Evolutionary conservation across 2,329 filamentous ascomycete species (phyloP), one percentile per base, ranked within the genome.

Genomic region (Dactylellina drechsleri): DNA sequence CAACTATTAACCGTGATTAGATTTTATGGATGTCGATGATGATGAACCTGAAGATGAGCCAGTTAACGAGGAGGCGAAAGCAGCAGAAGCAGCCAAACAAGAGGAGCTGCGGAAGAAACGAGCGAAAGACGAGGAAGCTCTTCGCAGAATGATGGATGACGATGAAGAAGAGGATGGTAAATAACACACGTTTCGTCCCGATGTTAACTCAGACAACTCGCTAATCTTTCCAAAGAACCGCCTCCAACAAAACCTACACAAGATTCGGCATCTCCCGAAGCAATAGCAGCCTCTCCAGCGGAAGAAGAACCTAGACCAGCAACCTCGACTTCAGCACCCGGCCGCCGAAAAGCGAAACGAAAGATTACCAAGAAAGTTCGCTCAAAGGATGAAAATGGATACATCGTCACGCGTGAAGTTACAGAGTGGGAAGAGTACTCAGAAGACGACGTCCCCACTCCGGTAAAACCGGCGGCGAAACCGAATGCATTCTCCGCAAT

Each of bases 341-440:
- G 91, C 0, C 87, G 92, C 45, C 86, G 91, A 72, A 88, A 93
- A 77, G 92, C 92, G 36, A 90, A 88, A 81, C 87, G 93, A 78
- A 88, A 90, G 79, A 87, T 97, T 6, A 92, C 91, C 87, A 93
- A 92, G 83, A 97, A 96, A 85, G 91, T 90, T 84, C 93, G 90
- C 52, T 87, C 91, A 66, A 90, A 93, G 81, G 93, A 97, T 78
- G 92, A 93, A 58, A 90, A 97, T 77, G 93, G 93, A 4, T 97
- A 96, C 81, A 86, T 97, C 74, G 91, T 75, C 10, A 75, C 71
- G 16, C 50, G 59, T 15, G 71, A 75, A 53, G 59, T 75, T 54
- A 56, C 23, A 36, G 71, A 75, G 31, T 75, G 71, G 71, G 71
- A 75, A 53, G 71, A 75, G 41, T 64, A 49, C 26, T 75, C 71